These are phyloP conservation scores for Phyllosticta citribraziliensis DNA, from an alignment of 2,329 filamentous ascomycete species.

Conservation along the genomic window DNA sequence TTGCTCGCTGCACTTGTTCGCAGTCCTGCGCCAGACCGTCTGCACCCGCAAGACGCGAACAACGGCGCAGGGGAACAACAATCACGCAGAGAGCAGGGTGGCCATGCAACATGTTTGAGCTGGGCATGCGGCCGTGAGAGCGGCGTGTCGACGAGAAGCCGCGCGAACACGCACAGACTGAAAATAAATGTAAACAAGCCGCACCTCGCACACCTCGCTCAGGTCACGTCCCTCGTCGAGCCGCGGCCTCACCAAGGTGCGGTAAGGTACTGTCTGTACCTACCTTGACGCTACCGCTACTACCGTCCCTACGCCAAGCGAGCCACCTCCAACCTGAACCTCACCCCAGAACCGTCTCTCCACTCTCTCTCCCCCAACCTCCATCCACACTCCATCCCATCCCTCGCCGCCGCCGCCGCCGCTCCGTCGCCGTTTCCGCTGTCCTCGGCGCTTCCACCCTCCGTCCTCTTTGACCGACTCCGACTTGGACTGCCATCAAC, in stretches of 20 bases:
- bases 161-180: neutral
- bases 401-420: slow-evolving; percentile 2
- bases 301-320: slow-evolving; percentile 5
- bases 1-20: neutral
- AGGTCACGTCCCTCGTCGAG: neutral
- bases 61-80: neutral
- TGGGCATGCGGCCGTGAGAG: neutral
- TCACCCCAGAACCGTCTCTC: neutral
- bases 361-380: neutral
- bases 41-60: neutral
- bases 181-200: neutral
- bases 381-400: neutral
- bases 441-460: neutral
- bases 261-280: neutral
- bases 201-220: neutral
- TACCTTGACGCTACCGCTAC: neutral
- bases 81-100: no score
- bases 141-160: neutral
- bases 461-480: neutral
- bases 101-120: no score
- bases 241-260: neutral
- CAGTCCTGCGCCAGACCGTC: neutral
- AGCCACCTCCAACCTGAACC: slow-evolving; percentile 1
- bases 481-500: neutral
- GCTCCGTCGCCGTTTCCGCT: slow-evolving; percentile 1